These are phyloP conservation scores for Pichia heedii DNA, from an alignment of 805 yeast genomes.

Conservation along the genomic window DNA sequence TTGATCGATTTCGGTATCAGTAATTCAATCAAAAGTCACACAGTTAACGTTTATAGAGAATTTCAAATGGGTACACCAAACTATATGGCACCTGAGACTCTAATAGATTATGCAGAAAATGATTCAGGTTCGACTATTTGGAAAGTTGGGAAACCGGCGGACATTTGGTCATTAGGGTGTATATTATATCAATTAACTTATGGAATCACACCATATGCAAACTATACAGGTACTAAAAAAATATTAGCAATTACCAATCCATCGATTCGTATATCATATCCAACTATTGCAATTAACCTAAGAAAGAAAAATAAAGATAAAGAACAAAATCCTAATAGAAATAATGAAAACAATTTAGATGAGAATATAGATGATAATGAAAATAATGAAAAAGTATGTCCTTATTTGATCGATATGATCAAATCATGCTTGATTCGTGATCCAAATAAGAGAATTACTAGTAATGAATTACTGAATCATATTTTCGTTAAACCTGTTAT, in stretches of 20 bases:
- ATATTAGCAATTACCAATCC: slow-evolving; percentile 83
- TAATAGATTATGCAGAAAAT: slow-evolving; percentile 44
- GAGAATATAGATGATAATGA: slow-evolving; percentile 3
- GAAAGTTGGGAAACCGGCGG: slow-evolving; percentile 93
- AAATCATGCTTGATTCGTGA: slow-evolving; percentile 62
- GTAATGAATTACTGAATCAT: slow-evolving; percentile 48
- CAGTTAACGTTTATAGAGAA: slow-evolving; percentile 81
- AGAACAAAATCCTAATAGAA: background rate
- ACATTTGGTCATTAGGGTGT: slow-evolving; percentile 97
- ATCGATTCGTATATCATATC: slow-evolving; percentile 58
- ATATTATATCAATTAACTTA: slow-evolving; percentile 92
- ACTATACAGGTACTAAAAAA: slow-evolving; percentile 65
- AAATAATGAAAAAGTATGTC: slow-evolving; percentile 16
- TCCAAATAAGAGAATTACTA: slow-evolving; percentile 58
- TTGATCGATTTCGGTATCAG: slow-evolving; percentile 94
- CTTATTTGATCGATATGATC: slow-evolving; percentile 55
- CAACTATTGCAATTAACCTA: slow-evolving; percentile 29
- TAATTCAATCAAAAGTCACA: slow-evolving; percentile 88
- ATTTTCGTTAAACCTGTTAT: slow-evolving; percentile 69
- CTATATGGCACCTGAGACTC: slow-evolving; percentile 97
- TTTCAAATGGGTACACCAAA: slow-evolving; percentile 93
- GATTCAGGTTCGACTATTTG: slow-evolving; percentile 29
- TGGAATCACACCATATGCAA: slow-evolving; percentile 85
- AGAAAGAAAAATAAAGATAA: slow-evolving; percentile 3
- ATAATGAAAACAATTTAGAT: background rate